A percentile compares a stretch with the other conserved stretches of the same genome.
phyloP scores from a whole-genome alignment of 352 stramenopile species.

The Globisporangium ultimum region DNA sequence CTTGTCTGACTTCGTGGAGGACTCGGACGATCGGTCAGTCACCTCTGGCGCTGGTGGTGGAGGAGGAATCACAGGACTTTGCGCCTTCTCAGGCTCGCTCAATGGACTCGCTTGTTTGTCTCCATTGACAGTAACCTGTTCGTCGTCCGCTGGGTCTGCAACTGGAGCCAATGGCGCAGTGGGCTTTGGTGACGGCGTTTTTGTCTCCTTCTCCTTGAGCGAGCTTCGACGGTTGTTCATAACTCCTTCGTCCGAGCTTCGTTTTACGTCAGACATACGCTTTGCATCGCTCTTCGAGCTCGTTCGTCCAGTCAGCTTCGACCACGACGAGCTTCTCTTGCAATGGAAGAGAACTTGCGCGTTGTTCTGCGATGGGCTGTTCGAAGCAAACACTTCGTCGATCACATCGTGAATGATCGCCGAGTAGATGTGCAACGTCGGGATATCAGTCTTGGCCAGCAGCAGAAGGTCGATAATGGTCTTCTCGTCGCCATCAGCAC shows the following conservation, averaged over 20 bases:
- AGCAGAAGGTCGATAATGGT: constrained; percentile 61
- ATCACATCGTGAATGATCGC: constrained; percentile 75
- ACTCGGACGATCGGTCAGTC: constrained; percentile 11
- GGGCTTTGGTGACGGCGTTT: neutral
- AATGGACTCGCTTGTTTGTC: constrained; percentile 11
- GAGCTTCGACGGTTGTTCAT: constrained; percentile 27
- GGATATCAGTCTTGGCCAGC: constrained; percentile 59
- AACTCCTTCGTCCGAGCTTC: constrained; percentile 7
- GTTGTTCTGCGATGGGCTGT: constrained; percentile 67
- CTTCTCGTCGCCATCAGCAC: constrained; percentile 28
- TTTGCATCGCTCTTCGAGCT: constrained; percentile 31
- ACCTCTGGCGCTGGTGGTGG: constrained; percentile 15
- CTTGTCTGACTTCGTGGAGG: constrained; percentile 13
- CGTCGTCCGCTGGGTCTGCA: constrained; percentile 8
- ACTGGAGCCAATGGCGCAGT: neutral
- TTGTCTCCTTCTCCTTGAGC: constrained; percentile 7
- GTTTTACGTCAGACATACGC: constrained; percentile 25
- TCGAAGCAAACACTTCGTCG: constrained; percentile 62
- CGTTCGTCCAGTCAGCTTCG: constrained; percentile 49
- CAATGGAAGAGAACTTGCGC: constrained; percentile 64
- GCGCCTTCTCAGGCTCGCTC: constrained; percentile 7
- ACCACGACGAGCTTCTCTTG: constrained; percentile 59
- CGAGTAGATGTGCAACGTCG: constrained; percentile 69
- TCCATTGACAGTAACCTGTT: constrained; percentile 1
- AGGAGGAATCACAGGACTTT: constrained; percentile 14